phyloP scores from a whole-genome alignment of 495 filamentous ascomycete genomes.

The Rhizodiscina lignyota region DNA sequence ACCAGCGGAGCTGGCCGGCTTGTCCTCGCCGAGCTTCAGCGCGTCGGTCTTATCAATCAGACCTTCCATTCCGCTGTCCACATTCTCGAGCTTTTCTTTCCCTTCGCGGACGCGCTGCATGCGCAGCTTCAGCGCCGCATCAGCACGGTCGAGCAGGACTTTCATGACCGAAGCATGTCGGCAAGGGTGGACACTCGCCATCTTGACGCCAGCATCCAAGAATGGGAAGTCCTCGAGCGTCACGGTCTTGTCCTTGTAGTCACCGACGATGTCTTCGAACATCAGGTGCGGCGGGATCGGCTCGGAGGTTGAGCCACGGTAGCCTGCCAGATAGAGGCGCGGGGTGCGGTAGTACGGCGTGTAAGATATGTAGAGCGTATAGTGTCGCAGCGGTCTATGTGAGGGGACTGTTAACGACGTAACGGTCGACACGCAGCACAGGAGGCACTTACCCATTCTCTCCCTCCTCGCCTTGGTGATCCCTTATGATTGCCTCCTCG shows the following conservation, averaged over 20 bases:
- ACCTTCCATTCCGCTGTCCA: conserved; percentile 44
- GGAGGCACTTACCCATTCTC: not conserved
- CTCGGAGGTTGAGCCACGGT: conserved; percentile 58
- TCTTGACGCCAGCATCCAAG: conserved; percentile 68
- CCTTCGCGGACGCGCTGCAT: conserved; percentile 54
- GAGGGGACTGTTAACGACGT: not conserved
- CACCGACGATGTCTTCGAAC: conserved; percentile 99
- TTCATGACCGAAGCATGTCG: conserved; percentile 97
- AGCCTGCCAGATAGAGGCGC: conserved; percentile 87
- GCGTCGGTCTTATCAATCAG: conserved; percentile 33
- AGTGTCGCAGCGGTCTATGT: conserved; percentile 65
- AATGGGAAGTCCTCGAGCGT: conserved; percentile 96
- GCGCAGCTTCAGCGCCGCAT: conserved; percentile 79
- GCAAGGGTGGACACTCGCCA: conserved; percentile 88
- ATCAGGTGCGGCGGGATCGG: conserved; percentile 78
- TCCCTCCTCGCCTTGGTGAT: conserved; percentile 34
- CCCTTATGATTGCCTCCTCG: conserved; percentile 90
- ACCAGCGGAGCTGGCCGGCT: conserved; percentile 33
- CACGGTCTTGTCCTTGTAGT: conserved; percentile 99
- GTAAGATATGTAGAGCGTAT: conserved; percentile 96
- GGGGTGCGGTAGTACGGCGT: conserved; percentile 93
- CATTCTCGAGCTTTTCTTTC: conserved; percentile 34
- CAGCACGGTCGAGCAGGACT: conserved; percentile 83
- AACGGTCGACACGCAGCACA: not conserved
- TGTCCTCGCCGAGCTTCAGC: conserved; percentile 29